Evolutionary conservation across 768 basidiomycete species (phyloP), one percentile per base, ranked within the genome.

Genomic region (Boletus subcaerulescens): DNA sequence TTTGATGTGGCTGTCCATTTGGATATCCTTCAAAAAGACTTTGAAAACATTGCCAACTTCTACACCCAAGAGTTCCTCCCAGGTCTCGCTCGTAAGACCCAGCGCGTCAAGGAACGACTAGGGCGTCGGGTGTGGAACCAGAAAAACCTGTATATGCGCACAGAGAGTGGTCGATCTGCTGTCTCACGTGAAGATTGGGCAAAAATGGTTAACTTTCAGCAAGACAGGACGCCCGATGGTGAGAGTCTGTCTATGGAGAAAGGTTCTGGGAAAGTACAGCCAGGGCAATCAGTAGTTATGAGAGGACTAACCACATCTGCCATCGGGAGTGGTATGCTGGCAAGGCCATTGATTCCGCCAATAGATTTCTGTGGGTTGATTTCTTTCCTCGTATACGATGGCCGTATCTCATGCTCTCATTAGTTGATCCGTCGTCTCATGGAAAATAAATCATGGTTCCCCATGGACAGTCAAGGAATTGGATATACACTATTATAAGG

Each of bases 51-150:
- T 22, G 67, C 74, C 48, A 60, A 67, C 3, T 75, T 90, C 48
- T 65, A 74, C 36, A 58, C 65, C 3, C 46, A 60, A 47, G 60
- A 64, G 22, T 75, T 71, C 32, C 67, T 84, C 13, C 69, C 71
- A n/a, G 70, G 79, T 3, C 58, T 82, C 8, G 78, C 73, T 6
- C 81, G 87, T 11, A 80, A 74, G 17, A 73, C 74, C 3, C 81
- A 85, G 57, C 80, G 89, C 17, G 53, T 83, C n/a, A 89, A 89
- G 70, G 88, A 91, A 71, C 76, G 81, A 31, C 71, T 91, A n/a
- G 87, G 87, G 10, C 81, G 90, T n/a, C 82, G 90, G 12, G 81
- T 91, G 1, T 90, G 87, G 87, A 66, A 59, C 6, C 75, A 67
- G 32, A 83, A 80, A 66, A 72, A 83, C 50, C 59, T 92, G 4